These are phyloP conservation scores for Lolium multiflorum DNA, from an alignment of 176 grass and related monocot genomes.

Conservation along the genomic window DNA sequence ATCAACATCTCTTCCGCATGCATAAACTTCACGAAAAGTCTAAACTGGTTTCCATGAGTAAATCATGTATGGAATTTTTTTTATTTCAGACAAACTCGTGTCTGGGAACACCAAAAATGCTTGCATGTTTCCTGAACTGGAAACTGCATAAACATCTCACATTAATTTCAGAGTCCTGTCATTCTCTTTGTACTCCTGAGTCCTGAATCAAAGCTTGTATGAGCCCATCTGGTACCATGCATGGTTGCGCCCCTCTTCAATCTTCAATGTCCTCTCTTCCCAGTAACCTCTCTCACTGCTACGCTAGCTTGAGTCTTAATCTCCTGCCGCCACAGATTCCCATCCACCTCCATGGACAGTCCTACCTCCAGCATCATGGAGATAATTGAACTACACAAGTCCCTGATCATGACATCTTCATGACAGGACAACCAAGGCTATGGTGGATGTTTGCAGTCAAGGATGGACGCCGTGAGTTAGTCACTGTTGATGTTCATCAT, in stretches of 20 bases:
- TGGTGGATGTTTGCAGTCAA: not conserved
- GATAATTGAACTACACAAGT: not conserved
- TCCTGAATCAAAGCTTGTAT: not conserved
- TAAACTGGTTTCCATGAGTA: not conserved
- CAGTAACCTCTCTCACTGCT: not conserved
- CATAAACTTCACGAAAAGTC: not conserved
- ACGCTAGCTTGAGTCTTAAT: not conserved
- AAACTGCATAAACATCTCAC: not conserved
- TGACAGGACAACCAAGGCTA: slow-evolving; percentile 5
- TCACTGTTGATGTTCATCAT: not conserved
- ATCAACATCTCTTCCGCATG: not conserved
- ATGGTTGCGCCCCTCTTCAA: not conserved
- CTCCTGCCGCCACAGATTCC: not conserved
- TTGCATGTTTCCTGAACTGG: not conserved
- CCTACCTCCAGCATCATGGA: not conserved
- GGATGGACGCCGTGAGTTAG: slow-evolving; percentile 5
- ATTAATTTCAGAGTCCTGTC: not conserved
- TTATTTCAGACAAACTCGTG: not conserved
- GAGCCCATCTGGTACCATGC: not conserved
- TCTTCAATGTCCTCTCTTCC: not conserved
- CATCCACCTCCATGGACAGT: not conserved
- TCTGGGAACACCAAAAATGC: not conserved
- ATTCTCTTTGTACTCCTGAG: too few relatives aligned
- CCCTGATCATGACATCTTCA: slow-evolving; percentile 10
- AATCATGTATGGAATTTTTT: not conserved